Conservation (phyloP, 805 yeast genomes). For the Priceomyces fermenticarens region DNA sequence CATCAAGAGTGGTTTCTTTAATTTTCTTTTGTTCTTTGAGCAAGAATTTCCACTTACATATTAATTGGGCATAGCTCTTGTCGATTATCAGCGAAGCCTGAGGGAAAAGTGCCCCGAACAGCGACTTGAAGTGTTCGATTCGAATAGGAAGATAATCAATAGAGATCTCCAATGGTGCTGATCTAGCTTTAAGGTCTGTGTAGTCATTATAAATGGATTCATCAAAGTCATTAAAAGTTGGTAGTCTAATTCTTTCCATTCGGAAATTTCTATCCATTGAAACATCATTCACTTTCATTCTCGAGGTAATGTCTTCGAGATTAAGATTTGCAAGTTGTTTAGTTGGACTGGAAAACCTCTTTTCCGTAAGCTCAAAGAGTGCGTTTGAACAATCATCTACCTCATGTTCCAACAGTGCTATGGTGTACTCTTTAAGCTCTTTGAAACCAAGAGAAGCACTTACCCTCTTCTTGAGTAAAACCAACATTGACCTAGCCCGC, state of each 20-base stretch:
- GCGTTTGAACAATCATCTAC: slow-evolving; percentile 20
- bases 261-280: slow-evolving; percentile 10
- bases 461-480: slow-evolving; percentile 19
- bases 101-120: slow-evolving; percentile 20
- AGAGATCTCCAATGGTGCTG: slow-evolving; percentile 53
- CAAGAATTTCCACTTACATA: slow-evolving; percentile 40
- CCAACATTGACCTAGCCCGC: slow-evolving; percentile 20
- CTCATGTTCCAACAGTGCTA: slow-evolving; percentile 22
- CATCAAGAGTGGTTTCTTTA: slow-evolving; percentile 46
- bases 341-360: slow-evolving; percentile 16
- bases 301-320: slow-evolving; percentile 17
- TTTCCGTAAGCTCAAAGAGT: slow-evolving; percentile 14
- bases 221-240: slow-evolving; percentile 28
- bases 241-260: slow-evolving; percentile 20
- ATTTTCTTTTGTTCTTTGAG: slow-evolving; percentile 38
- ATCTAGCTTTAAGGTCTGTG: slow-evolving; percentile 34
- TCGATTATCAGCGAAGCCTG: slow-evolving; percentile 28
- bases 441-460: slow-evolving; percentile 25
- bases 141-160: slow-evolving; percentile 50
- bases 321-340: slow-evolving; percentile 14
- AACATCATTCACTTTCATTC: slow-evolving; percentile 21
- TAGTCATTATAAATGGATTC: slow-evolving; percentile 40
- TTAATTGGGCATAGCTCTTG: slow-evolving; percentile 36
- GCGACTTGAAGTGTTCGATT: slow-evolving; percentile 39
- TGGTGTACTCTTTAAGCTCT: slow-evolving; percentile 24